Evolutionary conservation across 441 rosid genomes (phyloP), one percentile per base, ranked within the genome.

Genomic region (Erodium chrysanthum): DNA sequence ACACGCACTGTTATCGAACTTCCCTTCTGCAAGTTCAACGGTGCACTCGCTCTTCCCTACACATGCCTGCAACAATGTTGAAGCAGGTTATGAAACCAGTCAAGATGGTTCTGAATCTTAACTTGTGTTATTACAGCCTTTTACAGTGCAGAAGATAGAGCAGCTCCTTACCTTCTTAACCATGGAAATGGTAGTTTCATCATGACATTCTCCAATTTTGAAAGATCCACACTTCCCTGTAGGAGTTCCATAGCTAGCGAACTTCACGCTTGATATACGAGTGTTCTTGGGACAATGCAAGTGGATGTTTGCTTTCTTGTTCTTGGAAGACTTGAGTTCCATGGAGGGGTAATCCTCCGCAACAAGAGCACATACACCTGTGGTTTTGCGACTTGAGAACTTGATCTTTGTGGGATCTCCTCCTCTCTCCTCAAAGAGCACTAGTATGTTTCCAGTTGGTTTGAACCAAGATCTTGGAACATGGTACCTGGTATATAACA

Each of bases 401-500:
- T 65, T 79, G 48, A 94, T 86, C 75, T 81, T 84, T 48, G 77
- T 75, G 50, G 99, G 96, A 79, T 88, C 82, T 64, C 96, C 99
- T 1, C 96, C 96, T 78, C 75, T 86, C 84, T 91, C 97, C 86
- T 94, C 99, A 10, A 94, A 82, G 61, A 94, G 84, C 68, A 89
- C 96, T 74, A 91, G 82, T 71, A 86, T 65, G 67, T 94, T 94
- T 68, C 97, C 88, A 1, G 94, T 83, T 69, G 96, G 81, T 75
- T 89, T 94, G 76, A 94, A 89, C 99, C 97, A 91, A 72, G 97
- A 89, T 48, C 96, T 80, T 0, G 96, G 97, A 63, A 94, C 88
- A 71, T 91, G 97, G 81, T 94, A 94, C 98, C 98, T 91, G 76
- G 1, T 40, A 69, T 72, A 77, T 18, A 68, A 52, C 62, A 50